These are phyloP conservation scores for Fusarium nanum DNA, from an alignment of 2,329 filamentous ascomycete species.

Conservation along the genomic window DNA sequence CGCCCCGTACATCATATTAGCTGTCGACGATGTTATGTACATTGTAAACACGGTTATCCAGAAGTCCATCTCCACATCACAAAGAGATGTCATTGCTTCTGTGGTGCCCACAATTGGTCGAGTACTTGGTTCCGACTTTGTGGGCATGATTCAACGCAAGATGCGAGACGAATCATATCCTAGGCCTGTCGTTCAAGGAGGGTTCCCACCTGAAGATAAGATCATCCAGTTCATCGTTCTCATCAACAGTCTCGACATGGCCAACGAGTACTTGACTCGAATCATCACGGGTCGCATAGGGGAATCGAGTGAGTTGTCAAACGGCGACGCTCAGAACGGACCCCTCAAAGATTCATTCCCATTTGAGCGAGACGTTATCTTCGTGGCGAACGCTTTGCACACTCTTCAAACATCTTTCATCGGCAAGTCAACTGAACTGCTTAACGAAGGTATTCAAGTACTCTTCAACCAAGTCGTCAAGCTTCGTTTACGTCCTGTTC, in stretches of 20 bases:
- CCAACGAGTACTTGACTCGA: slow-evolving; percentile 88
- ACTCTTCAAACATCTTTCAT: slow-evolving; percentile 78
- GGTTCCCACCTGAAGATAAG: slow-evolving; percentile 86
- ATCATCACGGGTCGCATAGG: slow-evolving; percentile 79
- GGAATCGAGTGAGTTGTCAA: slow-evolving; percentile 53
- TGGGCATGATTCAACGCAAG: slow-evolving; percentile 96
- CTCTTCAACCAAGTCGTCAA: slow-evolving; percentile 90
- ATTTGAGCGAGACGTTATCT: slow-evolving; percentile 78
- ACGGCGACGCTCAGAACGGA: slow-evolving; percentile 53
- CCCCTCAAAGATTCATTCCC: slow-evolving; percentile 77
- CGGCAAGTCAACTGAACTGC: slow-evolving; percentile 81
- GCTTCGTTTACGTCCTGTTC: slow-evolving; percentile 82
- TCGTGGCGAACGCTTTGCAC: slow-evolving; percentile 75
- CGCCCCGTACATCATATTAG: slow-evolving; percentile 91
- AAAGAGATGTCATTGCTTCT: slow-evolving; percentile 79
- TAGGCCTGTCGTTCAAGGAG: slow-evolving; percentile 79
- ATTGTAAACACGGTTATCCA: slow-evolving; percentile 94
- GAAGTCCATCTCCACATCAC: slow-evolving; percentile 86
- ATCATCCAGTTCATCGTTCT: slow-evolving; percentile 91
- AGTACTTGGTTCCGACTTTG: slow-evolving; percentile 88
- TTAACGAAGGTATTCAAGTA: slow-evolving; percentile 85
- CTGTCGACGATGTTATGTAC: slow-evolving; percentile 99
- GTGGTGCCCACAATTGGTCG: slow-evolving; percentile 83
- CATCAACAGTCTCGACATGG: slow-evolving; percentile 94
- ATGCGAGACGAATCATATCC: slow-evolving; percentile 98